These are phyloP conservation scores for Solanum gandarillasii DNA, from an alignment of 257 asterid species.

Conservation along the genomic window DNA sequence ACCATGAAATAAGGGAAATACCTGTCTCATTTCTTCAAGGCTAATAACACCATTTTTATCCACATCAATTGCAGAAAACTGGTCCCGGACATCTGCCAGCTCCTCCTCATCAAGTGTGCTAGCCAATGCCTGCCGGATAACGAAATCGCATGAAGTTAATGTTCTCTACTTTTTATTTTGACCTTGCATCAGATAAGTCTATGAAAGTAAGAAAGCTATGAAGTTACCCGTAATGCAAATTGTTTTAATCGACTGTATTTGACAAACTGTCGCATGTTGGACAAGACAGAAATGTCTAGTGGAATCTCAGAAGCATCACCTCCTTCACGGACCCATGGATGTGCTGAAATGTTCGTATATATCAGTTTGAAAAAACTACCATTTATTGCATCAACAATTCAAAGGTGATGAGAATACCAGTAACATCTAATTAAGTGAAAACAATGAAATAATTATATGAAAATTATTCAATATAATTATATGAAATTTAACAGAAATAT, in stretches of 20 bases:
- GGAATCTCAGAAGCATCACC: slow-evolving; percentile 99
- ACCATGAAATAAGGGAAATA: slow-evolving; percentile 5
- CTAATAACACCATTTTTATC: slow-evolving; percentile 93
- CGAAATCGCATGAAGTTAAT: background rate
- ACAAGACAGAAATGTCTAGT: slow-evolving; percentile 79
- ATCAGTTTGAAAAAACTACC: background rate
- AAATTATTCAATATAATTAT: background rate
- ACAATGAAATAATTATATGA: background rate
- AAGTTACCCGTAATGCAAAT: slow-evolving; percentile 85
- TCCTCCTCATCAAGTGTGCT: slow-evolving; percentile 89
- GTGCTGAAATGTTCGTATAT: slow-evolving; percentile 46
- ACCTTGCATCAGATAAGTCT: background rate
- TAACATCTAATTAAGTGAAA: background rate
- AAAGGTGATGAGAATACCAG: background rate
- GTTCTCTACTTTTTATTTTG: background rate
- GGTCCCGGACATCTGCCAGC: slow-evolving; percentile 77
- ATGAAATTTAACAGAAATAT: background rate
- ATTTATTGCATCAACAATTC: background rate
- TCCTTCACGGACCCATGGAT: slow-evolving; percentile 98
- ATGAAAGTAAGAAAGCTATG: background rate
- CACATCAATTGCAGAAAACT: slow-evolving; percentile 93
- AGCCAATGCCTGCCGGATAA: slow-evolving; percentile 72
- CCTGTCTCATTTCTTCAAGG: slow-evolving; percentile 99
- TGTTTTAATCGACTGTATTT: slow-evolving; percentile 84
- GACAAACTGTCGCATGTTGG: slow-evolving; percentile 93